These are phyloP conservation scores for Adansonia digitata DNA, from an alignment of 345 rosid species.

Conservation along the genomic window DNA sequence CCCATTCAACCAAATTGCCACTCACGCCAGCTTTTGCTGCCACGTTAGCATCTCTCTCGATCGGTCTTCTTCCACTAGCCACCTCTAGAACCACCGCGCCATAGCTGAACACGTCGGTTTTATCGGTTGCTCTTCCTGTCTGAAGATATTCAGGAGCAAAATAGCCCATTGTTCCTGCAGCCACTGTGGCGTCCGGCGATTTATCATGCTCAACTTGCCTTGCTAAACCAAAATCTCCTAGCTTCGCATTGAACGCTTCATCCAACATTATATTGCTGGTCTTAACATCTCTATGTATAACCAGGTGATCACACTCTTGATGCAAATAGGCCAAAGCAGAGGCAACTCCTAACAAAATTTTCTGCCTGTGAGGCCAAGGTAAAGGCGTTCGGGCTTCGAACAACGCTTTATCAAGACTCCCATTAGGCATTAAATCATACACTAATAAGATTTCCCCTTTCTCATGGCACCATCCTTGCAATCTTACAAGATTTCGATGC, in stretches of 20 bases:
- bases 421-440: constrained; percentile 90
- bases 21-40: constrained; percentile 33
- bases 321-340: constrained; percentile 91
- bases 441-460: constrained; percentile 85
- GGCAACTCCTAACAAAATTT: constrained; percentile 77
- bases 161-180: constrained; percentile 99
- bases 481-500: constrained; percentile 84
- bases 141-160: constrained; percentile 88
- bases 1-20: constrained; percentile 93
- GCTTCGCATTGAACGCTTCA: constrained; percentile 69
- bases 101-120: constrained; percentile 87
- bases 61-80: constrained; percentile 75
- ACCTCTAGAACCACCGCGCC: constrained; percentile 95
- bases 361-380: constrained; percentile 72
- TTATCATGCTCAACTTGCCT: constrained; percentile 81
- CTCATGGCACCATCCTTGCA: constrained; percentile 95
- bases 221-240: constrained; percentile 94
- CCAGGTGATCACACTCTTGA: constrained; percentile 96
- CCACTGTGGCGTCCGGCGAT: constrained; percentile 93
- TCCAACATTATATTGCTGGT: constrained; percentile 92
- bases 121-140: constrained; percentile 87
- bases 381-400: constrained; percentile 64
- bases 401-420: constrained; percentile 86
- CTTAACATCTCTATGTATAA: constrained; percentile 89
- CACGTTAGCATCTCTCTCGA: constrained; percentile 48